These are phyloP conservation scores for Aspergillus olivimuriae DNA, from an alignment of 495 filamentous ascomycete species.

Conservation along the genomic window DNA sequence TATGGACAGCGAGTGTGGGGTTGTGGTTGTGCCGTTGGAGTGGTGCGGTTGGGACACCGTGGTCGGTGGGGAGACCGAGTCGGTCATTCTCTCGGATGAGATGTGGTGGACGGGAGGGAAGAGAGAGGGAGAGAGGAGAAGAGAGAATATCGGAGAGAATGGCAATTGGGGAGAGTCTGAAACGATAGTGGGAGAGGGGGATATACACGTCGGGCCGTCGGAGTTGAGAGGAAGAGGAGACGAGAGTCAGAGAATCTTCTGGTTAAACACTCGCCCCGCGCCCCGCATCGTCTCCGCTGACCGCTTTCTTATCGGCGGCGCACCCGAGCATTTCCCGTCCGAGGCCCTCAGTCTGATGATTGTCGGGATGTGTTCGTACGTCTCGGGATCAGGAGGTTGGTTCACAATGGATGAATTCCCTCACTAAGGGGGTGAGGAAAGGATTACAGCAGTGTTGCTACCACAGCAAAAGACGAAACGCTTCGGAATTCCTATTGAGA, in stretches of 20 bases:
- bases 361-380: too few relatives aligned
- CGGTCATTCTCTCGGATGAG: neutral
- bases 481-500: too few relatives aligned
- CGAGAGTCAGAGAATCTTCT: constrained; percentile 4
- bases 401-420: too few relatives aligned
- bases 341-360: too few relatives aligned
- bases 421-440: too few relatives aligned
- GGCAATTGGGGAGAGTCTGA: too few relatives aligned
- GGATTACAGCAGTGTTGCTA: too few relatives aligned
- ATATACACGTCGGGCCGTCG: too few relatives aligned
- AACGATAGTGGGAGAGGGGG: too few relatives aligned
- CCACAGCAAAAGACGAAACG: too few relatives aligned
- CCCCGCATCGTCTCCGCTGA: constrained; percentile 7
- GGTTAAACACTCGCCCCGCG: constrained; percentile 3
- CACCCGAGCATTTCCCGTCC: neutral
- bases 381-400: too few relatives aligned
- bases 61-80: neutral
- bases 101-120: too few relatives aligned
- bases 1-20: neutral
- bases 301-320: constrained; percentile 4
- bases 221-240: neutral
- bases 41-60: neutral
- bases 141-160: neutral
- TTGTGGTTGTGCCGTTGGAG: neutral
- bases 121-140: neutral